Conservation (phyloP, 345 rosid species). For the Hirschfeldia incana region DNA sequence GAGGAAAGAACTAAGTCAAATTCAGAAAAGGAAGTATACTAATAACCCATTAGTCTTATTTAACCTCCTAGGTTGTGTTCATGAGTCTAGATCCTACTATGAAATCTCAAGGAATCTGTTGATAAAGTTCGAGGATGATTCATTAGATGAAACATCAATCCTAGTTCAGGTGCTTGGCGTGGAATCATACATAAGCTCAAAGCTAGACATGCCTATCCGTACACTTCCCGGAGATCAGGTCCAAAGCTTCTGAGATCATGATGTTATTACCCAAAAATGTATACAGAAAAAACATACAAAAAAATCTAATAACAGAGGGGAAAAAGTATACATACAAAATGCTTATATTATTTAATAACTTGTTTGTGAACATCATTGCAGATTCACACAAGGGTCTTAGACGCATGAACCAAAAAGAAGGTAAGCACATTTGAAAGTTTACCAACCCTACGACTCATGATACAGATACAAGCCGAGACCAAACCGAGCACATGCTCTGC, state of each 20-base stretch:
- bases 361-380: constrained; percentile 11
- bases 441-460: constrained; percentile 59
- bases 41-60: too few relatives aligned
- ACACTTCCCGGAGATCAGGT: constrained; percentile 77
- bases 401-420: not conserved
- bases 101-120: too few relatives aligned
- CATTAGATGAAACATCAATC: too few relatives aligned
- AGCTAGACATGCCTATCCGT: constrained; percentile 95
- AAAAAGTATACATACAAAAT: constrained; percentile 10
- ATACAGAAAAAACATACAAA: not conserved
- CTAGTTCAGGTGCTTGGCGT: too few relatives aligned
- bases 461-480: constrained; percentile 93
- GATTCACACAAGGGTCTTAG: not conserved
- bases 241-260: constrained; percentile 56
- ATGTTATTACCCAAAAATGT: constrained; percentile 9
- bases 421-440: not conserved
- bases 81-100: too few relatives aligned
- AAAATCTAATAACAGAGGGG: not conserved
- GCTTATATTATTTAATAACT: not conserved
- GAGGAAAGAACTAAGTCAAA: too few relatives aligned
- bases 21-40: too few relatives aligned
- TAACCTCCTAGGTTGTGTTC: too few relatives aligned
- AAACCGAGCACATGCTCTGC: constrained; percentile 93
- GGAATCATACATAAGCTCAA: constrained; percentile 81
- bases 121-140: too few relatives aligned